Conservation (phyloP, 305 asterid species). For the Ruellia speciosa region DNA sequence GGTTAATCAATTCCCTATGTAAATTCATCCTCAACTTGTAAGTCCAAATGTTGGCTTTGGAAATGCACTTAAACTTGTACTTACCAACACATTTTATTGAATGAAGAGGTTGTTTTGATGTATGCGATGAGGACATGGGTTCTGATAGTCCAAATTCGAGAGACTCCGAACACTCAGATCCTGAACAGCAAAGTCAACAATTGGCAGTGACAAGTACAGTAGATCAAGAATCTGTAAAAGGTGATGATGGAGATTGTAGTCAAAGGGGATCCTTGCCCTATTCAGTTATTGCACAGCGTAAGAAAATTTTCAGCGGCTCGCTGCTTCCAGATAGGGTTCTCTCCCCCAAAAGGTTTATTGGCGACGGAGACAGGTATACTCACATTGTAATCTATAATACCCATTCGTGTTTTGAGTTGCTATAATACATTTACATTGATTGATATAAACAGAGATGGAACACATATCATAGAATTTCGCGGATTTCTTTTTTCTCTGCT, state of each 20-base stretch:
- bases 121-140: slow-evolving; percentile 58
- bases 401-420: not conserved
- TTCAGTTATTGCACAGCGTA: slow-evolving; percentile 32
- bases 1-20: not conserved
- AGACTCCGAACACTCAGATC: slow-evolving; percentile 31
- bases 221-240: slow-evolving; percentile 41
- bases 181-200: slow-evolving; percentile 37
- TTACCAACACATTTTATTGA: slow-evolving; percentile 12
- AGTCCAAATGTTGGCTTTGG: not conserved
- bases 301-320: slow-evolving; percentile 50
- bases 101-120: slow-evolving; percentile 77
- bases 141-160: slow-evolving; percentile 57
- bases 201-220: slow-evolving; percentile 24
- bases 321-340: slow-evolving; percentile 48
- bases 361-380: slow-evolving; percentile 75
- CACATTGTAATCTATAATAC: slow-evolving; percentile 11
- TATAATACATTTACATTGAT: slow-evolving; percentile 3
- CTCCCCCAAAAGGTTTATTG: slow-evolving; percentile 48
- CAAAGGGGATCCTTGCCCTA: slow-evolving; percentile 41
- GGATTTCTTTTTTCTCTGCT: too few relatives aligned
- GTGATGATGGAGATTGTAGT: slow-evolving; percentile 36
- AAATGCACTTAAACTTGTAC: not conserved
- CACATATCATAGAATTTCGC: too few relatives aligned
- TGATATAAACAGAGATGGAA: slow-evolving; percentile 1
- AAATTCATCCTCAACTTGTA: not conserved